phyloP scores from a whole-genome alignment of 805 yeast genomes.

The Zygosaccharomyces bisporus region DNA sequence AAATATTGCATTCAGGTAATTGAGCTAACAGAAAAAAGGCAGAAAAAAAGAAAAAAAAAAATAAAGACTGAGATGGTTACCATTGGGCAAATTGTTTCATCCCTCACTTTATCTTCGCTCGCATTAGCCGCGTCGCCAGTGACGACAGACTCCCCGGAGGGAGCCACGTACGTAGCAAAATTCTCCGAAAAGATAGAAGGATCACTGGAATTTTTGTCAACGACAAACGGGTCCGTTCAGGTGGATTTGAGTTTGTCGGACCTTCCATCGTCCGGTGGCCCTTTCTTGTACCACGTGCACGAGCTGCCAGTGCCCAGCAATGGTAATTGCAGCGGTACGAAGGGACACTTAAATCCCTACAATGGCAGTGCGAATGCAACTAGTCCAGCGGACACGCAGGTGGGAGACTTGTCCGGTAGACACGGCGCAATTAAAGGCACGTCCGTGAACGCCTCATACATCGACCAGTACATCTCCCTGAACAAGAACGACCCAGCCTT shows the following conservation, averaged over 20 bases:
- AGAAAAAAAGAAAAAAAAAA: background rate
- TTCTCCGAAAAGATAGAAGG: slow-evolving; percentile 50
- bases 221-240: slow-evolving; percentile 52
- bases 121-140: slow-evolving; percentile 35
- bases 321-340: slow-evolving; percentile 53
- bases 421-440: slow-evolving; percentile 71
- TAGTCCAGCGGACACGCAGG: slow-evolving; percentile 35
- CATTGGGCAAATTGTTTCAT: background rate
- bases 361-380: slow-evolving; percentile 38
- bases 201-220: slow-evolving; percentile 54
- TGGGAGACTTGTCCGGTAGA: slow-evolving; percentile 75
- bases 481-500: slow-evolving; percentile 52
- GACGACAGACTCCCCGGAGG: slow-evolving; percentile 39
- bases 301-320: slow-evolving; percentile 48
- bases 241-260: slow-evolving; percentile 71
- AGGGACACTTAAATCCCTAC: slow-evolving; percentile 62
- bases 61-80: background rate
- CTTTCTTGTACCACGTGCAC: slow-evolving; percentile 68
- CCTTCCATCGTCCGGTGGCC: slow-evolving; percentile 62
- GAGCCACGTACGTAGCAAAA: slow-evolving; percentile 47
- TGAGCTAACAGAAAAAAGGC: background rate
- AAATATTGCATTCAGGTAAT: background rate
- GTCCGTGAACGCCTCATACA: slow-evolving; percentile 59
- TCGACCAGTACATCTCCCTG: slow-evolving; percentile 64
- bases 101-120: background rate